Base-by-base conservation (phyloP, 129 eudicot species). In the Solidago caesia region DNA sequence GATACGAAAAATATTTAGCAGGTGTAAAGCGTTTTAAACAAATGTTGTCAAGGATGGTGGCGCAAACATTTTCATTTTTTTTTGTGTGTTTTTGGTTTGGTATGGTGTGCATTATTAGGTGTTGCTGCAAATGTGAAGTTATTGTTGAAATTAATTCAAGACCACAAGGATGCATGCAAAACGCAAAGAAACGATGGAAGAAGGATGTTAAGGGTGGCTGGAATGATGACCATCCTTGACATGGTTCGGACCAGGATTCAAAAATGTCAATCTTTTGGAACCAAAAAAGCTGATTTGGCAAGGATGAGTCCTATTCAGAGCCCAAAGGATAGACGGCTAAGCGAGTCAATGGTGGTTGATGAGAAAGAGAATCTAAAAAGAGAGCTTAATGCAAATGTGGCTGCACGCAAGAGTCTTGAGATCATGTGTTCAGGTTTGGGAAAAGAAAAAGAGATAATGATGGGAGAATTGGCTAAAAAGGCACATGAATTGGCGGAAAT, bases 401-500 rank as follows among this genome's bases (percentile, higher is more conserved):
- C 89, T 4, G 91, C 89, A n/a, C 82, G 92, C 52, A 94, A 85
- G 74, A 86, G 93, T 72, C 87, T 94, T 2, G 89, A 87, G 61
- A 55, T 85, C 6, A 83, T 94, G 91, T 94, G 96, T 67, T 85
- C 91, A 0, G 82, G 96, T 71, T 72, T 94, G 49, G 97, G 96
- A 5, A 94, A 85, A 70, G 98, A 94, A 77, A 94, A 94, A 61
- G 96, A 94, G 75, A 94, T 94, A 8, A 94, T 94, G 83, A 89
- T 85, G 33, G 80, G 77, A 8, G 97, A 94, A 44, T 85, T 94
- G 4, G 78, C 92, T 0, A 83, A 74, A 56, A 94, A 88, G 44
- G 89, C 85, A 0, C 92, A 86, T 4, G 89, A 88, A 71, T 47
- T 90, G 82, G 79, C 78, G 3, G 98, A 71, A 62, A 78, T 88